Evolutionary conservation across 257 asterid genomes (phyloP).

Genomic region (Craterostigma plantagineum): DNA sequence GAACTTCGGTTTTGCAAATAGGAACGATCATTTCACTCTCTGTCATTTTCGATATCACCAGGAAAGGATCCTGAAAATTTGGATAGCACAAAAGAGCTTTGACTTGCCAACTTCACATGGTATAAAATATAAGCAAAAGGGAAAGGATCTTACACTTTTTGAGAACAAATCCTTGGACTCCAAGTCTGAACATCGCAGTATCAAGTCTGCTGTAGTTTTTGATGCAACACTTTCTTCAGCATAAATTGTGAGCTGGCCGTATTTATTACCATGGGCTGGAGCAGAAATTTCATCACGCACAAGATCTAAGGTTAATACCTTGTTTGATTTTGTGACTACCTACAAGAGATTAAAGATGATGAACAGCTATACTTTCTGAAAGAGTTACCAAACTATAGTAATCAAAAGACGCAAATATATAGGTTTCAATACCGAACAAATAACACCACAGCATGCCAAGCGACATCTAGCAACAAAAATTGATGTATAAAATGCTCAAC

Average conservation of each 20-base stretch:
- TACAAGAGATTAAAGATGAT: slow-evolving; percentile 16
- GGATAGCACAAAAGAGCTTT: slow-evolving; percentile 9
- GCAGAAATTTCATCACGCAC: slow-evolving; percentile 25
- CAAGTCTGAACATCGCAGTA: slow-evolving; percentile 71
- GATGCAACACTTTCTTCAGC: slow-evolving; percentile 81
- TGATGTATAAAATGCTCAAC: no score
- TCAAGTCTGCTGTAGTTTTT: slow-evolving; percentile 69
- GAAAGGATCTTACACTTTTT: slow-evolving; percentile 53
- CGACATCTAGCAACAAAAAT: no score
- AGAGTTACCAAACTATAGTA: no score
- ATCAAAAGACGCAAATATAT: no score
- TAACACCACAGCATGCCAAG: no score
- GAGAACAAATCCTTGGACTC: slow-evolving; percentile 88
- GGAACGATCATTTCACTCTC: slow-evolving; percentile 62
- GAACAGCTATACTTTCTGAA: not conserved
- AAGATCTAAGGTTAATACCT: slow-evolving; percentile 51
- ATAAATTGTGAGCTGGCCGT: slow-evolving; percentile 51
- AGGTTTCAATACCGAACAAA: no score
- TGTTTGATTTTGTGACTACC: slow-evolving; percentile 52
- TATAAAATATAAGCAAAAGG: slow-evolving; percentile 3
- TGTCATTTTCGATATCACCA: slow-evolving; percentile 57
- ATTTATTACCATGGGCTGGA: slow-evolving; percentile 23
- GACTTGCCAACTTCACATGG: slow-evolving; percentile 8
- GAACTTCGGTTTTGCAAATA: slow-evolving; percentile 91
- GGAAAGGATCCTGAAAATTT: slow-evolving; percentile 77